Base-by-base conservation (phyloP, 1,139 yeast genomes). In the Suhomyces chickasaworum region DNA sequence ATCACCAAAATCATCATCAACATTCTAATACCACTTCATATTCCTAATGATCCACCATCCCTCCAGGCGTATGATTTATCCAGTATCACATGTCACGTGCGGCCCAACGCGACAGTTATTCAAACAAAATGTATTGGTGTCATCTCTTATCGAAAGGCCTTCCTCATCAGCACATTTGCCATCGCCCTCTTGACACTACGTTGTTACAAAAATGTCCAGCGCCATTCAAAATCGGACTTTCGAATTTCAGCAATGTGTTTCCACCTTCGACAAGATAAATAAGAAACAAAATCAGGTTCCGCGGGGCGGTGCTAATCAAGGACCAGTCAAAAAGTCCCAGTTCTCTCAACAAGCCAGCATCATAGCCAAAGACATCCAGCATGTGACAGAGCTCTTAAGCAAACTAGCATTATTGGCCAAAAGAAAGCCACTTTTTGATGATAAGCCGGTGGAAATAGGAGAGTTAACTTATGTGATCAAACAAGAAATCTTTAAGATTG, bases 381-480 rank as follows among this genome's bases (percentile, higher is more conserved):
- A 83, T 49, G 89, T 95, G n/a, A 91, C 97, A 2, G 90, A 84
- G 48, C 74, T 90, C 58, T 75, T 95, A 49, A 83, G 87, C 41
- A 85, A 90, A 56, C 74, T 93, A 42, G 97, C 99, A 1, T 58
- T 81, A 39, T 67, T 93, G 53, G 97, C 99, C 8, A 89, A 86
- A 64, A 75, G 91, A 56, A 91, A 90, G 64, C 96, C 97, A n/a
- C 69, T 93, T 60, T 89, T 93, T 58, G 97, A 91, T 62, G 99
- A 95, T 65, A 84, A 87, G 56, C 97, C 99, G 1, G 84, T 88
- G 25, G 99, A 93, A 63, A 89, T 95, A 51, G 89, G 93, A 16
- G 97, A 93, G 64, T 74, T 95, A 55, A 90, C 99, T 1, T 89
- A 86, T 61, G 87, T 93, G 41, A 90, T 93, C 60, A 95, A 93